Percentiles rank a stretch among this genome's conserved stretches.
phyloP scores from a whole-genome alignment of 345 rosid species.

The Camelina hispida region DNA sequence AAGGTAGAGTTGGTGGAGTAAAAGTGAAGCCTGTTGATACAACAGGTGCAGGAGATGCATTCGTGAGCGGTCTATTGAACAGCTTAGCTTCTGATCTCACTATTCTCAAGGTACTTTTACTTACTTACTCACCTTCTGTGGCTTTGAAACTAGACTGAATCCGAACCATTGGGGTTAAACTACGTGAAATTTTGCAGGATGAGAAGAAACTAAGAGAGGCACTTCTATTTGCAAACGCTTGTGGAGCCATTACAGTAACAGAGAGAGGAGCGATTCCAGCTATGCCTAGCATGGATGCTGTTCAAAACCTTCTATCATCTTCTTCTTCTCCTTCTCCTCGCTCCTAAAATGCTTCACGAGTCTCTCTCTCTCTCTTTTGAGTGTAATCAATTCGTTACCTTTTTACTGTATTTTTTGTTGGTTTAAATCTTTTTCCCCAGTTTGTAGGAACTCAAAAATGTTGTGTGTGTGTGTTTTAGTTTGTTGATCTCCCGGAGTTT shows the following conservation, averaged over 20 bases:
- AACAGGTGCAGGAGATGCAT: conserved; percentile 91
- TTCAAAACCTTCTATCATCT: conserved; percentile 51
- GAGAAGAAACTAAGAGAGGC: conserved; percentile 79
- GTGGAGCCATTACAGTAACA: conserved; percentile 86
- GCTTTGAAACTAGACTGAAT: not conserved
- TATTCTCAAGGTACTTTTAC: conserved; percentile 50
- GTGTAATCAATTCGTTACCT: not conserved
- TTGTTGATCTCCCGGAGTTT: conserved; percentile 42
- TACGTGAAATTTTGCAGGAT: conserved; percentile 53
- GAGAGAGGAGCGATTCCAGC: conserved; percentile 98
- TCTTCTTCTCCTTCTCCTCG: conserved; percentile 30
- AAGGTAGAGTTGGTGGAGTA: conserved; percentile 68
- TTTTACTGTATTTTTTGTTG: conserved; percentile 11
- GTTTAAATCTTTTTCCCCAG: conserved; percentile 2
- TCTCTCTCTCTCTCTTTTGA: conserved; percentile 11
- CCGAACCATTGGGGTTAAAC: not conserved
- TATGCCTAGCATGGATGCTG: conserved; percentile 74
- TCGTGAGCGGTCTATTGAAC: conserved; percentile 68
- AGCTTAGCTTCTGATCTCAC: conserved; percentile 63
- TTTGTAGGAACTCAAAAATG: conserved; percentile 42
- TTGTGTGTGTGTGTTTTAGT: conserved; percentile 32
- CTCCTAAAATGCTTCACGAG: conserved; percentile 19
- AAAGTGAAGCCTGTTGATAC: conserved; percentile 77
- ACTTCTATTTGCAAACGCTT: conserved; percentile 78
- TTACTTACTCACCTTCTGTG: not conserved